A percentile compares a stretch with the other conserved stretches of the same genome.
These are phyloP conservation scores for Effrenium voratum DNA, from an alignment of 73 alveolate genomes.

Conservation along the genomic window DNA sequence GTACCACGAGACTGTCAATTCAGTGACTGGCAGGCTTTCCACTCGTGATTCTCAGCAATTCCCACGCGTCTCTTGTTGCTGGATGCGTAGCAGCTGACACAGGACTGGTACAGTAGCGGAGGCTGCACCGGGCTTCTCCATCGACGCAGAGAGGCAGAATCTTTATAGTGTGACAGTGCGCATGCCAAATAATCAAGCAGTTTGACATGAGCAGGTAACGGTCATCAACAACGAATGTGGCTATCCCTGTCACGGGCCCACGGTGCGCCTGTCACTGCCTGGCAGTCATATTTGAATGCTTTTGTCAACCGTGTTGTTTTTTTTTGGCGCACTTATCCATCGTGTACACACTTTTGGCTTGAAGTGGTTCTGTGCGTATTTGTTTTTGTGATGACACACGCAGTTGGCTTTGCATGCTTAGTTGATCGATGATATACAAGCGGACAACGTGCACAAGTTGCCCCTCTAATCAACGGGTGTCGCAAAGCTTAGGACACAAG, in stretches of 20 bases:
- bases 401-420: too few species aligned
- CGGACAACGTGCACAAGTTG: too few species aligned
- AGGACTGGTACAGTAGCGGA: constrained; percentile 71
- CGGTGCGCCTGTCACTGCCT: constrained; percentile 16
- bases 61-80: neutral
- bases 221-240: constrained; percentile 57
- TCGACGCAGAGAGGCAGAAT: constrained; percentile 16
- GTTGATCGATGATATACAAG: too few species aligned
- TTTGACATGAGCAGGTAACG: neutral
- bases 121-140: constrained; percentile 60
- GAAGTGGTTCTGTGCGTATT: too few species aligned
- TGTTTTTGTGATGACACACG: too few species aligned
- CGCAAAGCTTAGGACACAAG: too few species aligned
- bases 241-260: constrained; percentile 51
- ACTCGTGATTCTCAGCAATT: neutral
- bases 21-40: constrained; percentile 30
- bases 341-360: too few species aligned
- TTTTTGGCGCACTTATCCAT: neutral
- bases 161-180: neutral
- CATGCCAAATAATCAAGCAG: neutral
- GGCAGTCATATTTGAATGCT: neutral
- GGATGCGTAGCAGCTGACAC: neutral
- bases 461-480: too few species aligned
- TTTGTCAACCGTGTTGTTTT: neutral
- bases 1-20: constrained; percentile 27